phyloP scores from a whole-genome alignment of 225 moss, liverwort and hornwort genomes.

The Bryoerythrophyllum caledonicum region DNA sequence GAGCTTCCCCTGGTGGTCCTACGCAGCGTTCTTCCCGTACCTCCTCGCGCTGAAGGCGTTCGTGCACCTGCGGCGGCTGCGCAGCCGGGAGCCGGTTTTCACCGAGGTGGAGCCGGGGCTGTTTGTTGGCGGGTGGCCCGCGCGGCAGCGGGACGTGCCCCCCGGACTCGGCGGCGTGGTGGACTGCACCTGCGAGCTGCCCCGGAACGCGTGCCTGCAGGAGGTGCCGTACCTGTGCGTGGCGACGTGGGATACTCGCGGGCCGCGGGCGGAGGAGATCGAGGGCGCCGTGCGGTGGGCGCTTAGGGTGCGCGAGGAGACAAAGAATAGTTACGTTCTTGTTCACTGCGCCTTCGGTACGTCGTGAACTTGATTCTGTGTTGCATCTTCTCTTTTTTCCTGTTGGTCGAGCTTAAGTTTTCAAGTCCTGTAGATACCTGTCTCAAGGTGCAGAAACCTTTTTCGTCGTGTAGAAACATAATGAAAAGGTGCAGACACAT shows the following conservation, averaged over 20 bases:
- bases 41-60: slow-evolving; percentile 67
- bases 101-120: slow-evolving; percentile 75
- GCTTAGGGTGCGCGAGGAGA: slow-evolving; percentile 38
- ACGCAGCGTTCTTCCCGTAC: slow-evolving; percentile 71
- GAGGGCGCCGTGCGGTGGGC: slow-evolving; percentile 82
- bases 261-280: slow-evolving; percentile 64
- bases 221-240: slow-evolving; percentile 68
- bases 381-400: background rate
- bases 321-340: slow-evolving; percentile 41
- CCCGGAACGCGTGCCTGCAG: slow-evolving; percentile 45
- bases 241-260: slow-evolving; percentile 81
- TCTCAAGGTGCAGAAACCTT: too few relatives aligned
- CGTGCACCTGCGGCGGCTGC: slow-evolving; percentile 61
- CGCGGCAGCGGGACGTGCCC: slow-evolving; percentile 51
- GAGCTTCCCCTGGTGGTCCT: slow-evolving; percentile 77
- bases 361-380: background rate
- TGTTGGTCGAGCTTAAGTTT: too few relatives aligned
- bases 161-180: slow-evolving; percentile 76
- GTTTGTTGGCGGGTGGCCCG: slow-evolving; percentile 99
- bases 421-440: background rate
- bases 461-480: too few relatives aligned
- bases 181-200: slow-evolving; percentile 94
- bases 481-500: too few relatives aligned
- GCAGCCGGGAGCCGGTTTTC: slow-evolving; percentile 65
- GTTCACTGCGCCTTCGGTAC: slow-evolving; percentile 94